phyloP scores from a whole-genome alignment of 768 basidiomycete species.

The Russula sp. region DNA sequence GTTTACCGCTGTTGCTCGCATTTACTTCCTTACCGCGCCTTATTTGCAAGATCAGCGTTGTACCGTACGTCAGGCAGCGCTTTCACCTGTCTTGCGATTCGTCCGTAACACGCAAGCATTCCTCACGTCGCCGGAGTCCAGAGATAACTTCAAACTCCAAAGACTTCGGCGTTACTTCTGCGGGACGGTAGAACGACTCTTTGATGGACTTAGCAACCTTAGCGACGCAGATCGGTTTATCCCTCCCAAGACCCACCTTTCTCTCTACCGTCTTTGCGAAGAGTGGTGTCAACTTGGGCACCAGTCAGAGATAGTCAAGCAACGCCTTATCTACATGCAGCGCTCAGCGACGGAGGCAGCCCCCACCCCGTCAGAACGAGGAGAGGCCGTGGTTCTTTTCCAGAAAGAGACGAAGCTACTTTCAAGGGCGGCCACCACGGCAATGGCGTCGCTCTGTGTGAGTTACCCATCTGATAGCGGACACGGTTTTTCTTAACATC shows the following conservation, averaged over 20 bases:
- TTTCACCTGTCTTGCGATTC: slow-evolving; percentile 79
- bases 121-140: slow-evolving; percentile 61
- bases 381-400: slow-evolving; percentile 26
- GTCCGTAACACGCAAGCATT: slow-evolving; percentile 76
- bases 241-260: slow-evolving; percentile 64
- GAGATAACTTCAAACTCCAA: slow-evolving; percentile 71
- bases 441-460: slow-evolving; percentile 82
- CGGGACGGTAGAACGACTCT: slow-evolving; percentile 78
- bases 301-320: slow-evolving; percentile 64
- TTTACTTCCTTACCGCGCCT: slow-evolving; percentile 80
- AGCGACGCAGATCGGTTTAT: slow-evolving; percentile 74
- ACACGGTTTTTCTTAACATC: slow-evolving; percentile 3
- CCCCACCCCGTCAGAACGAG: slow-evolving; percentile 47
- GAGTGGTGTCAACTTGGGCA: slow-evolving; percentile 89
- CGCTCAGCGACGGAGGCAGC: slow-evolving; percentile 49
- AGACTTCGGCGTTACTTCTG: slow-evolving; percentile 87
- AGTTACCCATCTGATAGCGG: slow-evolving; percentile 31
- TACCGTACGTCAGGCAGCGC: slow-evolving; percentile 59
- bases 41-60: slow-evolving; percentile 64
- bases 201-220: slow-evolving; percentile 62
- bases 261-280: slow-evolving; percentile 79
- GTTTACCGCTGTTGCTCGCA: slow-evolving; percentile 81
- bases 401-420: slow-evolving; percentile 59
- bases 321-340: slow-evolving; percentile 64
- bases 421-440: slow-evolving; percentile 78